Evolutionary conservation across 2,329 filamentous ascomycete species (phyloP).

Genomic region (Xylaria sp.): DNA sequence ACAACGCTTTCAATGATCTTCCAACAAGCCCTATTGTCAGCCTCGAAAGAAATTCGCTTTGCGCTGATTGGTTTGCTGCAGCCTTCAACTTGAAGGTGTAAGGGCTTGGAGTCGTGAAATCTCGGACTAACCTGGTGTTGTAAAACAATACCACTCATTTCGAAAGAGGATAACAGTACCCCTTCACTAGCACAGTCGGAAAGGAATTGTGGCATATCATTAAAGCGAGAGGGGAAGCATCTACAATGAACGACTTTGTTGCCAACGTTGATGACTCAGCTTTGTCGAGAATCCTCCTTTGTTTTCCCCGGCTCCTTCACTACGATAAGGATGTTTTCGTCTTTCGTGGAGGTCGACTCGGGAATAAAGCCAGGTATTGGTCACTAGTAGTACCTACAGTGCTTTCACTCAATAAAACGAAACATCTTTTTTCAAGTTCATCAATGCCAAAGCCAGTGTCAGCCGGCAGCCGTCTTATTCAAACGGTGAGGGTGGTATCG

Average conservation of each 20-base stretch:
- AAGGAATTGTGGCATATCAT: not conserved
- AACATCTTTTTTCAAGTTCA: constrained; percentile 3
- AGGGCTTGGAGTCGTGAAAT: not conserved
- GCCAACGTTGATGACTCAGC: constrained; percentile 6
- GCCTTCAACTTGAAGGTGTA: not conserved
- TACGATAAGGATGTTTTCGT: constrained; percentile 36
- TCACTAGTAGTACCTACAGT: not conserved
- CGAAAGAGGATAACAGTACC: not conserved
- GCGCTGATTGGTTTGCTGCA: not conserved
- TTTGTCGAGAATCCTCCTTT: constrained; percentile 32
- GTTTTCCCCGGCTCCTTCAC: constrained; percentile 4
- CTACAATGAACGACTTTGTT: constrained; percentile 24
- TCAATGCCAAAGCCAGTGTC: constrained; percentile 18
- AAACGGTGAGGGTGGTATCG: constrained; percentile 11
- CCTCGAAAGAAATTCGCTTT: not conserved
- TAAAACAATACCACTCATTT: not conserved
- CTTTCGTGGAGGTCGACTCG: constrained; percentile 1
- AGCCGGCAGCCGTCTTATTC: constrained; percentile 15
- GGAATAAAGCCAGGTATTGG: constrained; percentile 29
- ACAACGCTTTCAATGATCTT: constrained; percentile 10
- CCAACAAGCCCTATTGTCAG: not conserved
- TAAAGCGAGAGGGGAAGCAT: not conserved
- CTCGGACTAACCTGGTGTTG: not conserved
- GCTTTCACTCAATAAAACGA: constrained; percentile 1
- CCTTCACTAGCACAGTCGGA: not conserved